These are phyloP conservation scores for Candida khao-thaluensis DNA, from an alignment of 805 yeast species.

Conservation along the genomic window DNA sequence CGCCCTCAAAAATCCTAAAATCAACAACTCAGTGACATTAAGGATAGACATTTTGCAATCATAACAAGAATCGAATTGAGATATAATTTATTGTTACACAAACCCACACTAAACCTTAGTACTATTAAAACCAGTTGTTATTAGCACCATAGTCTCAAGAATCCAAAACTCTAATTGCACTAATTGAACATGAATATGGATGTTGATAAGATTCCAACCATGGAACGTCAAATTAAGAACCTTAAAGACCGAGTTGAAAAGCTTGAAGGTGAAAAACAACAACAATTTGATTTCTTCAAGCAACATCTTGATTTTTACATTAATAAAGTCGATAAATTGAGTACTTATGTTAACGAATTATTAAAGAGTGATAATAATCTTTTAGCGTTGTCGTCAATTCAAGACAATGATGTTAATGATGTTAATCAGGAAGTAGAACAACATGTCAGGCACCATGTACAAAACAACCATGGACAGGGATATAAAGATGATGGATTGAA, in stretches of 20 bases:
- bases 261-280: conserved; percentile 30
- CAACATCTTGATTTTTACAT: conserved; percentile 38
- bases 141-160: no score
- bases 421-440: conserved; percentile 22
- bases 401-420: conserved; percentile 17
- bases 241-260: conserved; percentile 17
- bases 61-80: conserved; percentile 5
- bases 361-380: conserved; percentile 28
- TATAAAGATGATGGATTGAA: conserved; percentile 14
- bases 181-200: conserved; percentile 9
- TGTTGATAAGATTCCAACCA: conserved; percentile 6
- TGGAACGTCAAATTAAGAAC: conserved; percentile 13
- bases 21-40: conserved; percentile 11
- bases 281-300: conserved; percentile 36
- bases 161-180: no score
- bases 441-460: conserved; percentile 21
- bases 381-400: conserved; percentile 21
- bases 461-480: conserved; percentile 3
- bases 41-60: conserved; percentile 12
- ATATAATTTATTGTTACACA: conserved; percentile 5
- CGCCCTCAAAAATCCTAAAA: conserved; percentile 6
- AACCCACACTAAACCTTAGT: no score
- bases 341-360: conserved; percentile 31
- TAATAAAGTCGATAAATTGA: conserved; percentile 38
- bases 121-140: no score